Conservation (phyloP, 2,329 filamentous ascomycete genomes). For the Dothideomycetes sp. region DNA sequence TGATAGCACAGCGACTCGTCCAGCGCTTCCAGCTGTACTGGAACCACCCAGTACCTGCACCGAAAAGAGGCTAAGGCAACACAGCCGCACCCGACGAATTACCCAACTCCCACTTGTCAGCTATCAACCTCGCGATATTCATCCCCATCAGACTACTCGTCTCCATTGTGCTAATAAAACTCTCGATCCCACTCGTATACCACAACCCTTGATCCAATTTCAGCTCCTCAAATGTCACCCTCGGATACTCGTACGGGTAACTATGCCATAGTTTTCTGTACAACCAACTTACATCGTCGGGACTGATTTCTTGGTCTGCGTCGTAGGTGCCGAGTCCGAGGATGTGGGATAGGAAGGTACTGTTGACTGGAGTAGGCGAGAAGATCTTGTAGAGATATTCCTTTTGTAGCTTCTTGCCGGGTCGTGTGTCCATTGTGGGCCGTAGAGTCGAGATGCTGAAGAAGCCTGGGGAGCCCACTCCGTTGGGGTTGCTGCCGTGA, state of each 20-base stretch:
- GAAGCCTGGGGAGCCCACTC: conserved; percentile 65
- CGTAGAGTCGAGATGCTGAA: conserved; percentile 73
- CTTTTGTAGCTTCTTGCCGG: conserved; percentile 12
- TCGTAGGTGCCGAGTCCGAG: conserved; percentile 30
- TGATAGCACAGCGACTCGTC: too few species aligned
- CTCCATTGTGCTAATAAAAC: conserved; percentile 96
- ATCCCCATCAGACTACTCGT: conserved; percentile 85
- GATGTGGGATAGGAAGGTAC: conserved; percentile 36
- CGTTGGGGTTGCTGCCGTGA: conserved; percentile 35
- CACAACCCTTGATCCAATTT: conserved; percentile 54
- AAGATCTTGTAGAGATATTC: conserved; percentile 60
- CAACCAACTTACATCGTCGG: conserved; percentile 58
- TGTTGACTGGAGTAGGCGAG: conserved; percentile 40
- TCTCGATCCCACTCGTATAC: conserved; percentile 65
- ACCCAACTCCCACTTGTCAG: conserved; percentile 49
- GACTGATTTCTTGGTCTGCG: conserved; percentile 18
- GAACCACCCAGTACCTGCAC: too few species aligned
- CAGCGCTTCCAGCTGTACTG: too few species aligned
- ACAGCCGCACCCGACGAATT: too few species aligned
- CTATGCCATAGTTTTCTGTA: conserved; percentile 68
- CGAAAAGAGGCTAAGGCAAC: too few species aligned
- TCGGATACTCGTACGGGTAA: conserved; percentile 76
- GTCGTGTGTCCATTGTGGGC: conserved; percentile 41
- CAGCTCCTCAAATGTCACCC: conserved; percentile 77
- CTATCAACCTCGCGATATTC: conserved; percentile 65